phyloP scores from a whole-genome alignment of 441 rosid genomes.

The Metrosideros polymorpha region DNA sequence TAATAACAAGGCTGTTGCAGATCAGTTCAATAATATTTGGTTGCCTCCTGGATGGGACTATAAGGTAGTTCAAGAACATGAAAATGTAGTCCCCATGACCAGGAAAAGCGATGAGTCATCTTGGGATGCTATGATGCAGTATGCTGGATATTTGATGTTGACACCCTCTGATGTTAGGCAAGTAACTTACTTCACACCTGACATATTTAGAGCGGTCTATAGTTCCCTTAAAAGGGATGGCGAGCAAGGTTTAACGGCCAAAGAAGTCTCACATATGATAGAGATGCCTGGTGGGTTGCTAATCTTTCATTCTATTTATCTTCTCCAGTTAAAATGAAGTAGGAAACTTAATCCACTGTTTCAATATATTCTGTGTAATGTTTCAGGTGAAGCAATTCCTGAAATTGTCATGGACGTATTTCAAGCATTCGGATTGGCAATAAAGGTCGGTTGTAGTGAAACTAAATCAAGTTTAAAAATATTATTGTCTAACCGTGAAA shows the following conservation, averaged over 20 bases:
- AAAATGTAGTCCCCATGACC: conserved; percentile 23
- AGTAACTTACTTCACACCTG: conserved; percentile 28
- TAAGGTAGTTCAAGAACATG: conserved; percentile 29
- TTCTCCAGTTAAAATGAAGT: not conserved
- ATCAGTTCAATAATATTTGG: conserved; percentile 8
- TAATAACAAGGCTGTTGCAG: conserved; percentile 18
- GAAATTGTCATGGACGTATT: conserved; percentile 58
- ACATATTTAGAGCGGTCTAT: conserved; percentile 41
- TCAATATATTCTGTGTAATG: conserved; percentile 9
- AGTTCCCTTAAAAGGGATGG: conserved; percentile 75
- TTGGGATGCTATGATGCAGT: conserved; percentile 74
- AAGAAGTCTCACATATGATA: conserved; percentile 43
- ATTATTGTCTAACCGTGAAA: not conserved
- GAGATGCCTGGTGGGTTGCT: conserved; percentile 31
- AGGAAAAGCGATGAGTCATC: conserved; percentile 22
- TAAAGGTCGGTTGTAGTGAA: conserved; percentile 45
- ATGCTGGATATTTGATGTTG: conserved; percentile 35
- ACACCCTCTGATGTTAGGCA: conserved; percentile 24
- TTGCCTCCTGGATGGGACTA: conserved; percentile 22
- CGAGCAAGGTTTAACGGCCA: conserved; percentile 79
- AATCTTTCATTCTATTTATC: not conserved
- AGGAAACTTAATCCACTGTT: not conserved
- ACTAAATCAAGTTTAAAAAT: not conserved
- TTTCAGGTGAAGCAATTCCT: conserved; percentile 38
- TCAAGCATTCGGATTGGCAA: conserved; percentile 68